Percentiles rank a stretch among this genome's conserved stretches.
Evolutionary conservation across 2,329 filamentous ascomycete genomes (phyloP).

Genomic region (Paecilomyces formosus): DNA sequence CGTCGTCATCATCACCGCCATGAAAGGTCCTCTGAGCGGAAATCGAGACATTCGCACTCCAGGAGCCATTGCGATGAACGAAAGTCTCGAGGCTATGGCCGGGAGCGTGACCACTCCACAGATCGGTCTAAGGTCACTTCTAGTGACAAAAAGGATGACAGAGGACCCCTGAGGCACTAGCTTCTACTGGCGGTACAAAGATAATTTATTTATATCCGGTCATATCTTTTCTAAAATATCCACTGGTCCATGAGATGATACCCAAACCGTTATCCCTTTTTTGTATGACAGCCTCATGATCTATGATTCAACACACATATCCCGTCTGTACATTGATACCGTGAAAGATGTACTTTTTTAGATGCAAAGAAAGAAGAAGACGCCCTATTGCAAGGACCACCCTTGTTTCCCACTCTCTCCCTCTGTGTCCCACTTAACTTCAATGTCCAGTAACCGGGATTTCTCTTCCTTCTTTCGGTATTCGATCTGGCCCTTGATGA

Average conservation of each 20-base stretch:
- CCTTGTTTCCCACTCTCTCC: conserved; percentile 34
- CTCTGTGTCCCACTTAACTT: conserved; percentile 53
- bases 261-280: neutral
- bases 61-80: conserved; percentile 8
- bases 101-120: conserved; percentile 3
- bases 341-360: neutral
- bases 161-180: neutral
- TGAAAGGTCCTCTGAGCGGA: neutral
- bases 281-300: neutral
- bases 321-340: conserved; percentile 2
- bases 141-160: neutral
- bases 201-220: neutral
- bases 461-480: conserved; percentile 65
- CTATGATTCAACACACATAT: neutral
- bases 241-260: neutral
- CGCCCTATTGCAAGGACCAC: conserved; percentile 33
- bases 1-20: conserved; percentile 12
- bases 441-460: conserved; percentile 60
- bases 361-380: neutral
- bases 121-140: neutral
- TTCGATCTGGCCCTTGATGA: conserved; percentile 59
- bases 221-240: neutral
- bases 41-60: conserved; percentile 4
- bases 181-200: neutral
- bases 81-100: conserved; percentile 2